These are phyloP conservation scores for Trichoderma atrobrunneum DNA, from an alignment of 2,329 filamentous ascomycete species.

Conservation along the genomic window DNA sequence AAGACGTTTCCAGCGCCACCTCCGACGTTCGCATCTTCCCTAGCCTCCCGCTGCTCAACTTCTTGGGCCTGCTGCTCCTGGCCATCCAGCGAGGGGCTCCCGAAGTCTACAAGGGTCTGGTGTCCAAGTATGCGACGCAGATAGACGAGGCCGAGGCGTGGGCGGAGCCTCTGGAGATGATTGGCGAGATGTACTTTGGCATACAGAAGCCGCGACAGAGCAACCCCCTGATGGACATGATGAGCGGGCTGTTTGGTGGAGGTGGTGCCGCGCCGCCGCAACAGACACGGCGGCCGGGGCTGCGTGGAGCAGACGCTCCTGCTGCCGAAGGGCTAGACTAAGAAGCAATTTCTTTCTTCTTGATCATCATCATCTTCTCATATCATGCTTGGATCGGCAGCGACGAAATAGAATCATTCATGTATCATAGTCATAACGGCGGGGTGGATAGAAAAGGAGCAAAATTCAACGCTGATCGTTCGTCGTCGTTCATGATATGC, in stretches of 20 bases:
- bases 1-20: constrained; percentile 73
- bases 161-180: constrained; percentile 78
- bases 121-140: constrained; percentile 74
- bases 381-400: constrained; percentile 1
- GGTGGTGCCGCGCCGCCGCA: constrained; percentile 50
- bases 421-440: constrained; percentile 30
- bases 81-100: constrained; percentile 73
- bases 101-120: constrained; percentile 80
- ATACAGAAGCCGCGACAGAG: constrained; percentile 85
- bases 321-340: constrained; percentile 60
- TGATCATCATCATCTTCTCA: not conserved
- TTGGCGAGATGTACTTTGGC: constrained; percentile 96
- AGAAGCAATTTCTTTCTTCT: constrained; percentile 5
- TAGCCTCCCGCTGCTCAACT: constrained; percentile 90
- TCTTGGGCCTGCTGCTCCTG: constrained; percentile 79
- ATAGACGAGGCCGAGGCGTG: constrained; percentile 75
- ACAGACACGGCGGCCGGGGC: constrained; percentile 41
- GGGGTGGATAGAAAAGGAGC: not conserved
- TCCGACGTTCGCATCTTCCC: constrained; percentile 82
- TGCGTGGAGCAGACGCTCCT: constrained; percentile 41
- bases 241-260: constrained; percentile 90
- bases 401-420: constrained; percentile 1
- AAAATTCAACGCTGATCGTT: constrained; percentile 5
- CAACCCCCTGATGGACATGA: constrained; percentile 96
- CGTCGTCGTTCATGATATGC: constrained; percentile 29